Percentiles rank a stretch among this genome's conserved stretches.
Conservation (phyloP, 1,284 basidiomycete species). For the Rhodotorula sp. region DNA sequence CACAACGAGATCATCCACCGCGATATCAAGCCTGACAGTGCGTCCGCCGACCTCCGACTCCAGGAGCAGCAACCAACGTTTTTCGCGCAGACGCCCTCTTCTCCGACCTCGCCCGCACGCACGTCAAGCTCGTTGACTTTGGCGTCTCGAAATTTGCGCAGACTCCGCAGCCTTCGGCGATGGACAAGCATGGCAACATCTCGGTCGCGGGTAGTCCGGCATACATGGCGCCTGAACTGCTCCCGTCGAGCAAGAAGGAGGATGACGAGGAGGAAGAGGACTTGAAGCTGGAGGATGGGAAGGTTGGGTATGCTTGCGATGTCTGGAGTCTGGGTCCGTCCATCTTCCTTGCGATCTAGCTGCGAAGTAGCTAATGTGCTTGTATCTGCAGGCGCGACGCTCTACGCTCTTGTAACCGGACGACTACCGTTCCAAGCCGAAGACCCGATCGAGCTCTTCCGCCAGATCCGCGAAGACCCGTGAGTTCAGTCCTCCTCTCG, state of each 20-base stretch:
- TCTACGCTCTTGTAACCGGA: constrained; percentile 58
- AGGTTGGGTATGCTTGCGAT: constrained; percentile 55
- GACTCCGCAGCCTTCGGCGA: constrained; percentile 21
- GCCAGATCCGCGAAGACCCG: constrained; percentile 53
- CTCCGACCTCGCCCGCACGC: constrained; percentile 47
- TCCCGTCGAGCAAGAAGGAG: constrained; percentile 21
- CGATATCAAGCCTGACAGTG: constrained; percentile 51
- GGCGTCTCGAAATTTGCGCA: constrained; percentile 59
- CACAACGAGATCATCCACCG: constrained; percentile 53
- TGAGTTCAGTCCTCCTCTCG: constrained; percentile 39
- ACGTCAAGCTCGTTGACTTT: constrained; percentile 57
- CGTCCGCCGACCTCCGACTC: neutral
- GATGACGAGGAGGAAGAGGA: neutral
- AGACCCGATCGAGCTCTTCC: constrained; percentile 55
- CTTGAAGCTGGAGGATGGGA: constrained; percentile 26
- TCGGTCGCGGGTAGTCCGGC: constrained; percentile 55
- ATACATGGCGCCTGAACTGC: constrained; percentile 57
- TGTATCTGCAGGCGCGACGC: constrained; percentile 51
- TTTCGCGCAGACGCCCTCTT: constrained; percentile 54
- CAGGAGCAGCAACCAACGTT: neutral
- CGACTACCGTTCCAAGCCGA: constrained; percentile 54
- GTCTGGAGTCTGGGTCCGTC: constrained; percentile 56
- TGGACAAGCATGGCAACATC: constrained; percentile 14
- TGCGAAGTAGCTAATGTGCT: neutral
- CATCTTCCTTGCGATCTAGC: too few species aligned